phyloP scores from a whole-genome alignment of 768 basidiomycete species.

The Russula lepida region DNA sequence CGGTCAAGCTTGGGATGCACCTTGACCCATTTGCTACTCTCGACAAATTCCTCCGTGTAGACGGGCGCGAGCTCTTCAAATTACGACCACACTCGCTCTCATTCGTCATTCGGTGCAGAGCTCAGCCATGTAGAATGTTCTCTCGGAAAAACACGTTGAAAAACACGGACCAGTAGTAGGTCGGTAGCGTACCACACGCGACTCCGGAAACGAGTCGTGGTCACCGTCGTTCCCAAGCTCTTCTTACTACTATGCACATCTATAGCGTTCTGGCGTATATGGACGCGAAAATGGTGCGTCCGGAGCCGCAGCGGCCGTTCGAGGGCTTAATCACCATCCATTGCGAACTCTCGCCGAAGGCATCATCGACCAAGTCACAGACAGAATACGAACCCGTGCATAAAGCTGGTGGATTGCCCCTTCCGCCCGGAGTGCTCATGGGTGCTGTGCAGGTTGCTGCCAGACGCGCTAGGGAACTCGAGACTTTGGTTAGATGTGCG shows the following conservation, averaged over 20 bases:
- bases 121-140: conserved; percentile 85
- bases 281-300: conserved; percentile 86
- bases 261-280: conserved; percentile 81
- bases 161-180: too few species aligned
- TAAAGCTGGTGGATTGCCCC: conserved; percentile 84
- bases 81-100: conserved; percentile 54
- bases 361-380: too few species aligned
- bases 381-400: conserved; percentile 84
- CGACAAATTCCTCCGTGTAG: conserved; percentile 71
- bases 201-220: too few species aligned
- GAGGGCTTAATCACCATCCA: conserved; percentile 86
- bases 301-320: conserved; percentile 79
- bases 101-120: conserved; percentile 78
- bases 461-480: conserved; percentile 58
- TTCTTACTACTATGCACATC: too few species aligned
- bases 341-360: conserved; percentile 97
- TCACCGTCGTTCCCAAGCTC: too few species aligned
- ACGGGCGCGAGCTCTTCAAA: conserved; percentile 68
- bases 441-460: conserved; percentile 63
- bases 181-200: too few species aligned
- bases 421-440: conserved; percentile 68
- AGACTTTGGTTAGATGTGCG: conserved; percentile 52
- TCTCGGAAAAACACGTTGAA: conserved; percentile 81
- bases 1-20: too few species aligned
- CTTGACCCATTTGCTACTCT: too few species aligned